Base-by-base conservation (phyloP, 257 asterid genomes). In the Euphrasia confusa region DNA sequence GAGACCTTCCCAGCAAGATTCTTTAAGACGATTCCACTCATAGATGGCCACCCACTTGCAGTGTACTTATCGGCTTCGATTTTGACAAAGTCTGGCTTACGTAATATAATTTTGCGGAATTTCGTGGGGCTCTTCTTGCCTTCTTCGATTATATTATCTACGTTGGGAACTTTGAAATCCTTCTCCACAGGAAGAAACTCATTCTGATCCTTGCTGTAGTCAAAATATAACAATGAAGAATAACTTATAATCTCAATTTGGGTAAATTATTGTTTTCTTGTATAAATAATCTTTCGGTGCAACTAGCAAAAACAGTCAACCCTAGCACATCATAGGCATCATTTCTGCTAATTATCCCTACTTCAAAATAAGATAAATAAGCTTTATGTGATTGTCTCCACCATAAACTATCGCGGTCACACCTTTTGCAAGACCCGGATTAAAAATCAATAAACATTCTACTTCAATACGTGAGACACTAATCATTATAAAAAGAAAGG, bases 11-110 rank as follows among this genome's bases (percentile, higher is more conserved):
- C 92, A 35, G 99, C 88, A 72, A 93, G 90, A 74, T 63, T 72
- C 77, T 78, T 93, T 76, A 93, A 77, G 75, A 79, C 86, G 74
- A 80, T 90, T 45, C 96, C 97, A 66, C 96, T 73, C 53, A 83
- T 83, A 55, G 97, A 89, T 60, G 99, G 99, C 99, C 99, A 93
- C 60, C 99, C 99, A 67, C 94, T 87, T 35, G 90, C 82, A 10
- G 99, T 93, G 79, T 71, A 89, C 76, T 85, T 79, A 61, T 87
- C 96, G 39, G 89, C 59, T 78, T 74, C 77, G 15, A 83, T 68
- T 54, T 68, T 63, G 60, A 76, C 81, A 58, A 74, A 79, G 67
- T 85, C 81, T 55, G 85, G 76, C 72, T 82, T 93, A 52, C 80
- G 81, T 74, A 93, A 75, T 56, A 65, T 71, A 75, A 93, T 93